Conservation (phyloP, 768 basidiomycete species). For the Sutorius australiensis region DNA sequence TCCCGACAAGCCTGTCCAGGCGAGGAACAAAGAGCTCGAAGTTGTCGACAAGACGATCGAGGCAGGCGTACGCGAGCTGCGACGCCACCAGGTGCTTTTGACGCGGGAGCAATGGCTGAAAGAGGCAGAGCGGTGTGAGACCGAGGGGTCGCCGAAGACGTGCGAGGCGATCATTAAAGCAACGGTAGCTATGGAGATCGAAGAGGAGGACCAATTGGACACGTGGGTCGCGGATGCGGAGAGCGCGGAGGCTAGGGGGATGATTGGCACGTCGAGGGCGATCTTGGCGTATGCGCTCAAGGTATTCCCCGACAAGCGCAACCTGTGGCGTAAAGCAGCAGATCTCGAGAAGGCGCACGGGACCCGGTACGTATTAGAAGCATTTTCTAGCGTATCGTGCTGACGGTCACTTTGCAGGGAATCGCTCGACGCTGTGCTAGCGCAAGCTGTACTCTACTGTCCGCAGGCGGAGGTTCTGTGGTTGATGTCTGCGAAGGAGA, state of each 20-base stretch:
- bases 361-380: slow-evolving; percentile 48
- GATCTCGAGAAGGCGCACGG: slow-evolving; percentile 93
- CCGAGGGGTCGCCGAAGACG: slow-evolving; percentile 78
- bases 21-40: slow-evolving; percentile 61
- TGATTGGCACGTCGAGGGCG: slow-evolving; percentile 79
- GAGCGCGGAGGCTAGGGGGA: slow-evolving; percentile 66
- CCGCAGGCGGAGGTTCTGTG: slow-evolving; percentile 95
- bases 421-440: slow-evolving; percentile 76
- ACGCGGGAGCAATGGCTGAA: slow-evolving; percentile 92
- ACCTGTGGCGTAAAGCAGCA: slow-evolving; percentile 89
- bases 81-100: slow-evolving; percentile 80
- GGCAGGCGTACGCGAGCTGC: slow-evolving; percentile 71
- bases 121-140: slow-evolving; percentile 90
- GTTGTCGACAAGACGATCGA: slow-evolving; percentile 88
- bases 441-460: slow-evolving; percentile 81
- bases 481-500: slow-evolving; percentile 98
- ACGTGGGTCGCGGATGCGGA: slow-evolving; percentile 94
- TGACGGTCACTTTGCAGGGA: slow-evolving; percentile 44
- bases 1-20: slow-evolving; percentile 45
- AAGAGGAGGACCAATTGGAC: slow-evolving; percentile 88
- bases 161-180: slow-evolving; percentile 95
- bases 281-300: slow-evolving; percentile 88
- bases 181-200: slow-evolving; percentile 88
- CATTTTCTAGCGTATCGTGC: not conserved
- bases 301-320: slow-evolving; percentile 82